Conservation (phyloP, 306 rosid genomes). For the Prunus davidiana region DNA sequence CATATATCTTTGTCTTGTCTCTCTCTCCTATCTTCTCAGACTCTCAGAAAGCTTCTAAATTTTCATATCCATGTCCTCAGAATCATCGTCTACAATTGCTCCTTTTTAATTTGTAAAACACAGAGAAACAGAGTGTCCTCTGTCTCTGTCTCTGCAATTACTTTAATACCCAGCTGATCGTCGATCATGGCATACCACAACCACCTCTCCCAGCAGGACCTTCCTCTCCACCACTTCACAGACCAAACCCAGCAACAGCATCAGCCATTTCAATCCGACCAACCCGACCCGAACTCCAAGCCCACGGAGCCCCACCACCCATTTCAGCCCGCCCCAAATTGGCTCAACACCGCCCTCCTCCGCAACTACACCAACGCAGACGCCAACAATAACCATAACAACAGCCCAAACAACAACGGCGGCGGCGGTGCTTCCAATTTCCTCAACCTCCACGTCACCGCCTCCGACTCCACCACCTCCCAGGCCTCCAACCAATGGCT, state of each 20-base stretch:
- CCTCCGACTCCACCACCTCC: conserved; percentile 55
- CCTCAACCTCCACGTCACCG: conserved; percentile 77
- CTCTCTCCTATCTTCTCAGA: conserved; percentile 20
- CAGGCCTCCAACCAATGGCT: conserved; percentile 78
- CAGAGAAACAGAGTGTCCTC: neutral
- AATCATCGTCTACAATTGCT: neutral
- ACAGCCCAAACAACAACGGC: conserved; percentile 6
- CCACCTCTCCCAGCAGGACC: conserved; percentile 67
- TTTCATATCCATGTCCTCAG: conserved; percentile 18
- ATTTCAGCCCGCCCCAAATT: conserved; percentile 73
- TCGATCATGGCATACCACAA: conserved; percentile 77
- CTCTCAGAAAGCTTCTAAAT: neutral
- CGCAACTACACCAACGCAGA: conserved; percentile 46
- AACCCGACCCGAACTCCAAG: conserved; percentile 47
- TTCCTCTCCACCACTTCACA: conserved; percentile 71
- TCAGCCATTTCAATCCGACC: conserved; percentile 26
- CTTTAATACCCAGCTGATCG: neutral
- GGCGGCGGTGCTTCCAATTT: conserved; percentile 37
- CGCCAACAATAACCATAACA: conserved; percentile 17
- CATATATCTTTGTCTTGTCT: conserved; percentile 21
- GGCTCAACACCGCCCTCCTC: conserved; percentile 97
- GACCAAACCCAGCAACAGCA: conserved; percentile 54
- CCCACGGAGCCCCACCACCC: conserved; percentile 38
- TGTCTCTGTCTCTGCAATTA: neutral
- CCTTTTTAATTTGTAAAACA: neutral